Conservation (phyloP, 495 filamentous ascomycete genomes). For the Aspergillus nanangensis region DNA sequence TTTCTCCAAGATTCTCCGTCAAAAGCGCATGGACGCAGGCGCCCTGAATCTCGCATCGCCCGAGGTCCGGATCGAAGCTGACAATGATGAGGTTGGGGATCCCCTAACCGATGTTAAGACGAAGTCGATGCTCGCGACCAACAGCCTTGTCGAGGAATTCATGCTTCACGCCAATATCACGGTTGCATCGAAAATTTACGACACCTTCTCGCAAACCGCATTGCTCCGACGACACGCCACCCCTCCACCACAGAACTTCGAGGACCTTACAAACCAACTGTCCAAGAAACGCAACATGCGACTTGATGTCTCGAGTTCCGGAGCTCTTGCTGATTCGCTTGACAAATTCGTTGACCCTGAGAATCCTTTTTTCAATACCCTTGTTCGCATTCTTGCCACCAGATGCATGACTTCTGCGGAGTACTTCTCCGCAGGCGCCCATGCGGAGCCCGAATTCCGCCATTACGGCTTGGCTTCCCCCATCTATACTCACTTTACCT, state of each 20-base stretch:
- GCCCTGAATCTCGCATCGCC: constrained; percentile 92
- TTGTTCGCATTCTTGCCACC: constrained; percentile 93
- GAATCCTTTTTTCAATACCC: constrained; percentile 98
- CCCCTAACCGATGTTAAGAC: constrained; percentile 89
- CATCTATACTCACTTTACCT: constrained; percentile 99
- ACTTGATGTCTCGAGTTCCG: constrained; percentile 76
- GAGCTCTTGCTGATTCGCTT: constrained; percentile 84
- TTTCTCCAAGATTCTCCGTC: constrained; percentile 89
- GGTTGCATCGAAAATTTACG: constrained; percentile 82
- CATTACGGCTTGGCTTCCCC: constrained; percentile 94
- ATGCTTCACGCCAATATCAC: constrained; percentile 98
- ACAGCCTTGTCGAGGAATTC: constrained; percentile 97
- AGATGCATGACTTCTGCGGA: constrained; percentile 99
- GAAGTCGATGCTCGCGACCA: constrained; percentile 89
- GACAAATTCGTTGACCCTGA: constrained; percentile 73
- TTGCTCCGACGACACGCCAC: constrained; percentile 87
- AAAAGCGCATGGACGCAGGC: constrained; percentile 93
- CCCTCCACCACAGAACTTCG: constrained; percentile 92
- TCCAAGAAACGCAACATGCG: constrained; percentile 76
- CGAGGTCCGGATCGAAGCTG: constrained; percentile 89
- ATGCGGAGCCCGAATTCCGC: constrained; percentile 87
- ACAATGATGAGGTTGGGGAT: constrained; percentile 93
- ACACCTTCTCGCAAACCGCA: constrained; percentile 90
- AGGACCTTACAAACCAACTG: constrained; percentile 85
- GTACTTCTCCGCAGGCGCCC: constrained; percentile 92